Conservation (phyloP, 2,329 filamentous ascomycete species). For the Xylariales sp. region DNA sequence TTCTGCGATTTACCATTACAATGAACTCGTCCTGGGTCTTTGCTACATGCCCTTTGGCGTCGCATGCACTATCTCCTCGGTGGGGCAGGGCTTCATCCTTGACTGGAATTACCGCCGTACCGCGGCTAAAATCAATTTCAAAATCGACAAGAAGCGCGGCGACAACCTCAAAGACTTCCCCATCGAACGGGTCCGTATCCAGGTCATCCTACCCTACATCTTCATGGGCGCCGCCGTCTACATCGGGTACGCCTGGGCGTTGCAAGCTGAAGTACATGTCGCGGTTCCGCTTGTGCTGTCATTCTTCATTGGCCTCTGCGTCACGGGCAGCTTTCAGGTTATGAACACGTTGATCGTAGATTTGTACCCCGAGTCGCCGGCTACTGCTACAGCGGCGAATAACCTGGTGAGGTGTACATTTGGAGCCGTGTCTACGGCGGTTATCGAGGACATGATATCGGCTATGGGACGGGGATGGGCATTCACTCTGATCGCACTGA, state of each 20-base stretch:
- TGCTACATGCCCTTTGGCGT: slow-evolving; percentile 52
- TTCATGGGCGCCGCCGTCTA: slow-evolving; percentile 47
- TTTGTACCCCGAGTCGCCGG: slow-evolving; percentile 54
- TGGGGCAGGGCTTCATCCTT: slow-evolving; percentile 52
- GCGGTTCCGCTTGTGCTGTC: slow-evolving; percentile 51
- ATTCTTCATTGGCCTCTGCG: slow-evolving; percentile 52
- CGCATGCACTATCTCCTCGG: slow-evolving; percentile 42
- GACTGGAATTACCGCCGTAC: slow-evolving; percentile 69
- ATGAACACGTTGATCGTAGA: slow-evolving; percentile 62
- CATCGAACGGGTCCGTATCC: slow-evolving; percentile 50
- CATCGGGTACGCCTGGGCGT: slow-evolving; percentile 53
- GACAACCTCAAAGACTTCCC: slow-evolving; percentile 48
- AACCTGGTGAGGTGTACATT: slow-evolving; percentile 59
- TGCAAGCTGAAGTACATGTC: slow-evolving; percentile 45
- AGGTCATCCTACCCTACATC: slow-evolving; percentile 51
- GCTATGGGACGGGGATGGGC: slow-evolving; percentile 57
- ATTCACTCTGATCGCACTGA: slow-evolving; percentile 53
- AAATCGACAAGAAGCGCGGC: slow-evolving; percentile 54
- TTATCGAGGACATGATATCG: slow-evolving; percentile 54
- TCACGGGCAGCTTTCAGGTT: slow-evolving; percentile 59
- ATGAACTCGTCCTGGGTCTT: slow-evolving; percentile 46
- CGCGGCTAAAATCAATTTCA: slow-evolving; percentile 56
- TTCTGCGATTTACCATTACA: slow-evolving; percentile 45
- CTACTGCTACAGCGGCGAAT: slow-evolving; percentile 59
- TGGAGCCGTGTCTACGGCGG: slow-evolving; percentile 54